Conservation (phyloP, 805 yeast species). For the Candida chauliodis region DNA sequence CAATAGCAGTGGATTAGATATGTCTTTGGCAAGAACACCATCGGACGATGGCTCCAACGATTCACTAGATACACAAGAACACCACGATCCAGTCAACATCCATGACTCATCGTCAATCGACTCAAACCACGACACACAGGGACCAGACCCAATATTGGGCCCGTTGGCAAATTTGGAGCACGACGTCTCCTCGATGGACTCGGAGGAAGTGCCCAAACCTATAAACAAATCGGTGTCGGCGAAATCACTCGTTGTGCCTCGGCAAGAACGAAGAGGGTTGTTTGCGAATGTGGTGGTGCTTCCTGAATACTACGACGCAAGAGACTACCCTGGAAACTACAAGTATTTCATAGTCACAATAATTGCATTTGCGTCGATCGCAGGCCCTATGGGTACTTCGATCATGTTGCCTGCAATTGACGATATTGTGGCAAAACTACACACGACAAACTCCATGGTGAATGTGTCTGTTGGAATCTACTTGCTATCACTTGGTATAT, state of each 20-base stretch:
- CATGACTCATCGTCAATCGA: background rate
- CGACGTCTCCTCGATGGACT: conserved; percentile 8
- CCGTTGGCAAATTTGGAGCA: conserved; percentile 9
- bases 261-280: conserved; percentile 55
- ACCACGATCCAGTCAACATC: background rate
- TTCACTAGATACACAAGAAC: conserved; percentile 1
- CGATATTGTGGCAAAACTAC: conserved; percentile 49
- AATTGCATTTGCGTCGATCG: conserved; percentile 69
- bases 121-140: conserved; percentile 1
- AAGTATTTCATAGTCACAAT: conserved; percentile 58
- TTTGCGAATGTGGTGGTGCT: conserved; percentile 47
- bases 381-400: conserved; percentile 90
- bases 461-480: conserved; percentile 81
- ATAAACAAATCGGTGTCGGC: conserved; percentile 4
- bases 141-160: conserved; percentile 6
- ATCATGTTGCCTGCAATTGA: conserved; percentile 77
- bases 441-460: conserved; percentile 58
- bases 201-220: background rate
- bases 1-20: background rate
- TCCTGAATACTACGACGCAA: conserved; percentile 73
- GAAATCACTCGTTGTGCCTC: conserved; percentile 16
- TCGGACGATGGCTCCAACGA: background rate
- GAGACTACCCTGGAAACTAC: conserved; percentile 49
- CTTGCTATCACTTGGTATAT: conserved; percentile 66
- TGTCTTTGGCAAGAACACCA: too few species aligned